Evolutionary conservation across 106 monocot genomes (phyloP).

Genomic region (Posidonia australis): DNA sequence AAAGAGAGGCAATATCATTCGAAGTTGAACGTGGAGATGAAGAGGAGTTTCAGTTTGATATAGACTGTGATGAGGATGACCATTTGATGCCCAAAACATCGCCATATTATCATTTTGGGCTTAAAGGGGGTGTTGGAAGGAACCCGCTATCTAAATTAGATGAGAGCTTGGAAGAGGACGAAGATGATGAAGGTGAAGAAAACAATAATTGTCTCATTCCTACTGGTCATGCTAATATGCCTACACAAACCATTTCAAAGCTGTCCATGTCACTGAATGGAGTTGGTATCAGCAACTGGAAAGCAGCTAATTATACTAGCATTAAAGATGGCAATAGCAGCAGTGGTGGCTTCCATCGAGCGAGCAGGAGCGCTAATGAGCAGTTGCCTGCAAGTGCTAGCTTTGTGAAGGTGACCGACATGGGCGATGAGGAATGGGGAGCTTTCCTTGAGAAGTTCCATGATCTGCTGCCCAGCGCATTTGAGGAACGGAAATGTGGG

Average conservation of each 20-base stretch:
- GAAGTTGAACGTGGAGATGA: slow-evolving; percentile 16
- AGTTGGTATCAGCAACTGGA: slow-evolving; percentile 8
- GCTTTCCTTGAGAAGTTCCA: slow-evolving; percentile 69
- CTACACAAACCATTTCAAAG: neutral
- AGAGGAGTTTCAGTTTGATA: slow-evolving; percentile 30
- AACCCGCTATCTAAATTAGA: slow-evolving; percentile 48
- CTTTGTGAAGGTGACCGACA: slow-evolving; percentile 70
- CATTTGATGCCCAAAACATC: slow-evolving; percentile 17
- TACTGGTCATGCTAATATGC: neutral
- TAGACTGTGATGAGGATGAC: slow-evolving; percentile 26
- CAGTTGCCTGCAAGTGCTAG: slow-evolving; percentile 36
- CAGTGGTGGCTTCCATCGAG: neutral
- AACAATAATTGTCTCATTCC: neutral
- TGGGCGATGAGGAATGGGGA: slow-evolving; percentile 72
- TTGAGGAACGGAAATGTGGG: slow-evolving; percentile 25
- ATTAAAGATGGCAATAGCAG: slow-evolving; percentile 3
- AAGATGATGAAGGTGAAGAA: slow-evolving; percentile 3
- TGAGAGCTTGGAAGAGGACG: slow-evolving; percentile 19
- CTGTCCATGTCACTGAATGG: slow-evolving; percentile 17
- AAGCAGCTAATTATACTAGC: neutral
- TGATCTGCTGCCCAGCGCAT: slow-evolving; percentile 31
- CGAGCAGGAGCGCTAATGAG: slow-evolving; percentile 45
- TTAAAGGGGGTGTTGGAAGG: slow-evolving; percentile 10
- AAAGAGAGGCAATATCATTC: slow-evolving; percentile 19
- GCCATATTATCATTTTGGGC: slow-evolving; percentile 15